Evolutionary conservation across 345 rosid genomes (phyloP).

Genomic region (Camelina neglecta): DNA sequence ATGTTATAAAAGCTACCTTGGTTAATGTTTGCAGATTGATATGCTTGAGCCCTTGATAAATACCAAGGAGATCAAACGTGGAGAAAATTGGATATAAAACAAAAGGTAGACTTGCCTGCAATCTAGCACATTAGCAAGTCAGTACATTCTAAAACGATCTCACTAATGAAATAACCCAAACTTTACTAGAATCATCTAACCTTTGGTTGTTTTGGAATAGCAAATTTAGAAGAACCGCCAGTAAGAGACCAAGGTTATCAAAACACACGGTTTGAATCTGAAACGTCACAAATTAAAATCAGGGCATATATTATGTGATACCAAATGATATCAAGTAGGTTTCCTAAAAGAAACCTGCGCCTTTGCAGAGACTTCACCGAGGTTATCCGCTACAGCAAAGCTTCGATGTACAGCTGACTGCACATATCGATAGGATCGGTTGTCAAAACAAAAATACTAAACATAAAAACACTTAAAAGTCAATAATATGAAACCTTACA

Average conservation of each 20-base stretch:
- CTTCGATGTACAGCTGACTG: constrained; percentile 88
- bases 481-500: constrained; percentile 57
- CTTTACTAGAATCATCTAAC: constrained; percentile 24
- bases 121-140: constrained; percentile 45
- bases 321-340: not conserved
- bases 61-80: constrained; percentile 81
- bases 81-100: constrained; percentile 74
- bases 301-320: not conserved
- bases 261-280: constrained; percentile 42
- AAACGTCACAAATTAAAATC: not conserved
- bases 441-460: not conserved
- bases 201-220: constrained; percentile 33
- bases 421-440: not conserved
- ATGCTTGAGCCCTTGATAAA: constrained; percentile 84
- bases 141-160: constrained; percentile 3
- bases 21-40: constrained; percentile 85
- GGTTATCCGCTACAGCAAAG: constrained; percentile 92
- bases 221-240: constrained; percentile 40
- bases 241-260: constrained; percentile 43
- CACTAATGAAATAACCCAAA: not conserved
- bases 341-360: constrained; percentile 58
- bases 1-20: constrained; percentile 56
- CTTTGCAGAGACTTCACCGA: constrained; percentile 95
- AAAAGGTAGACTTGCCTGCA: constrained; percentile 74
- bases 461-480: not conserved